Percentiles rank a stretch among this genome's conserved stretches.
phyloP scores from a whole-genome alignment of 345 rosid species.

The Populus pruinosa region DNA sequence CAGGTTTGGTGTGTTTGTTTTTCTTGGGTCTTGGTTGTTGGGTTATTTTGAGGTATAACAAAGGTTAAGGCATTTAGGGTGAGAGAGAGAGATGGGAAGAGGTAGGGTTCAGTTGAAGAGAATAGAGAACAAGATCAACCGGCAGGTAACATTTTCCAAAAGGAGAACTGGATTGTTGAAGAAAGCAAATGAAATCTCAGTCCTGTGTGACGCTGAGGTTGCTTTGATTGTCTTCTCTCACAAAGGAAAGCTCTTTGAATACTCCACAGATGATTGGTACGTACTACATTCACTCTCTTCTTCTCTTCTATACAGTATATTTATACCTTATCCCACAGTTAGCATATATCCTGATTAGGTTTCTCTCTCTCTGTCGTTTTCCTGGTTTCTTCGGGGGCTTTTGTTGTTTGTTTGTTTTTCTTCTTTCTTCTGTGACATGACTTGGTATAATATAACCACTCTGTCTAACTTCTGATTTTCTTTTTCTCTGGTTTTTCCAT shows the following conservation, averaged over 20 bases:
- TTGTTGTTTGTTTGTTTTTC: background rate
- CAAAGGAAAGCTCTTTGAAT: constrained; percentile 74
- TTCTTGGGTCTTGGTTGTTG: constrained; percentile 34
- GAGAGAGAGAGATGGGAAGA: constrained; percentile 49
- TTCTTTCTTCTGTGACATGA: background rate
- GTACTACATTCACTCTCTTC: background rate
- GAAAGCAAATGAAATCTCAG: constrained; percentile 87
- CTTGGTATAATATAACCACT: background rate
- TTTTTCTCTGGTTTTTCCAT: background rate
- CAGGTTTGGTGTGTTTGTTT: constrained; percentile 7
- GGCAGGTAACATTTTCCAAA: constrained; percentile 76
- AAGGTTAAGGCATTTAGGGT: background rate
- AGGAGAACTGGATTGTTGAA: constrained; percentile 68
- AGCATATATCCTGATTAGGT: background rate
- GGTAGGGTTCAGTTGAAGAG: constrained; percentile 89
- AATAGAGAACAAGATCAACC: constrained; percentile 77
- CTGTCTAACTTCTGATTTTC: background rate
- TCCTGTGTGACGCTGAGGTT: constrained; percentile 74
- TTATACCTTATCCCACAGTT: background rate
- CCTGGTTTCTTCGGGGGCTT: background rate
- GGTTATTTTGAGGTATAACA: constrained; percentile 32
- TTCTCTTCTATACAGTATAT: background rate
- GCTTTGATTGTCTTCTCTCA: constrained; percentile 73
- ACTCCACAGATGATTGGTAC: constrained; percentile 64
- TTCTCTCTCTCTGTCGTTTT: background rate